These are phyloP conservation scores for Chenopodium formosanum DNA, from an alignment of 148 eudicot genomes.

Conservation along the genomic window DNA sequence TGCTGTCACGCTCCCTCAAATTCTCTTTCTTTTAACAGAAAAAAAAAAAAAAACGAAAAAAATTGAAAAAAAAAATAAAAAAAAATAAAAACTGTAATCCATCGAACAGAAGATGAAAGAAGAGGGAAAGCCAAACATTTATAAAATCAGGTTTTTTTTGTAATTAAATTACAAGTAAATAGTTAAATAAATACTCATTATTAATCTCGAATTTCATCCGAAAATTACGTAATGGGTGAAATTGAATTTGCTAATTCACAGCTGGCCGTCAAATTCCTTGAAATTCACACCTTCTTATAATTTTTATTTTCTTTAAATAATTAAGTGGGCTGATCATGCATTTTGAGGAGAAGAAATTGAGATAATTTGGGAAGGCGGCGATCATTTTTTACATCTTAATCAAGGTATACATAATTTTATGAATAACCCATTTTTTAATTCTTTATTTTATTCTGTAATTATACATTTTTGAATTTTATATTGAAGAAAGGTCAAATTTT, in stretches of 20 bases:
- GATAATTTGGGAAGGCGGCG: neutral
- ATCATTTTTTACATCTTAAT: slow-evolving; percentile 18
- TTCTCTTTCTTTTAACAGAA: no score
- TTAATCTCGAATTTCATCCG: neutral
- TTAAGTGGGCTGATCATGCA: slow-evolving; percentile 18
- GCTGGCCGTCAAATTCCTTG: neutral
- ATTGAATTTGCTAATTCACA: neutral
- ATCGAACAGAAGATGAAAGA: neutral
- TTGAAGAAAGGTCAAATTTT: slow-evolving; percentile 8
- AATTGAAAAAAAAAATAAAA: no score
- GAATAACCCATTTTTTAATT: neutral
- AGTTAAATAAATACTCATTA: no score
- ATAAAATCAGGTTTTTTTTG: neutral
- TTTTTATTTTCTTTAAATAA: neutral
- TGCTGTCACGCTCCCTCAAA: no score
- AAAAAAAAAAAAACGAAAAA: neutral
- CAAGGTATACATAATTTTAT: slow-evolving; percentile 3
- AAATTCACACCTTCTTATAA: neutral
- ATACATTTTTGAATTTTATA: slow-evolving; percentile 3
- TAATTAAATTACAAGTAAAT: no score
- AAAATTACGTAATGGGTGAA: neutral
- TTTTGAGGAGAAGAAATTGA: slow-evolving; percentile 12
- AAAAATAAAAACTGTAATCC: neutral
- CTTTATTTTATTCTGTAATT: neutral
- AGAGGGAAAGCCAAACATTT: neutral